phyloP scores from a whole-genome alignment of 306 rosid species.

The Geum urbanum region DNA sequence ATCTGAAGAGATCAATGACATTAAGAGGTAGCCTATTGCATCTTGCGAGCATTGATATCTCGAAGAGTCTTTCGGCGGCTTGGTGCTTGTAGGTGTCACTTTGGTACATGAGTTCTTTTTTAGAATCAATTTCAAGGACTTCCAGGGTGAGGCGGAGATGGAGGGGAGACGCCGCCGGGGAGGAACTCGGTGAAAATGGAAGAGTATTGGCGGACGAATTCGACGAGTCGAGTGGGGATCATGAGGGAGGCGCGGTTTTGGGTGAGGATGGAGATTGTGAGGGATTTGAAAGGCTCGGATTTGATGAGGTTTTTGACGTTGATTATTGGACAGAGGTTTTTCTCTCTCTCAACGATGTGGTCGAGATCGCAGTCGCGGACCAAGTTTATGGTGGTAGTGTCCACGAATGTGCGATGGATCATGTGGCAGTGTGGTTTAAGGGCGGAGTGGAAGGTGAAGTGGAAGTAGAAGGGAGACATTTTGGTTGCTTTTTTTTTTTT shows the following conservation, averaged over 20 bases:
- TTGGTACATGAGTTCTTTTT: conserved; percentile 42
- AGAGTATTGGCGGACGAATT: conserved; percentile 63
- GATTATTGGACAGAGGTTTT: conserved; percentile 48
- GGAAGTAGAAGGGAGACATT: conserved; percentile 26
- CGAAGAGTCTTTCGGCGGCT: conserved; percentile 57
- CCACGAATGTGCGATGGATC: conserved; percentile 41
- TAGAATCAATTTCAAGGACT: conserved; percentile 45
- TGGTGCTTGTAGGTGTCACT: conserved; percentile 45
- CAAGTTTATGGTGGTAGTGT: conserved; percentile 36
- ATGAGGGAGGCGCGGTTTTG: conserved; percentile 37
- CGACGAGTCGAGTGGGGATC: conserved; percentile 63
- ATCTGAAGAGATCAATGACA: conserved; percentile 39
- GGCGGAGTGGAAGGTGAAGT: conserved; percentile 30
- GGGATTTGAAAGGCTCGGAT: conserved; percentile 69
- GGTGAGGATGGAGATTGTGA: conserved; percentile 52
- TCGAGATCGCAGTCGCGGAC: conserved; percentile 89
- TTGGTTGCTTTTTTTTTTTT: background rate
- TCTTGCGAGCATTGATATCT: conserved; percentile 63
- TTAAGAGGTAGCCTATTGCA: conserved; percentile 43
- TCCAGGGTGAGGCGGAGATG: conserved; percentile 48
- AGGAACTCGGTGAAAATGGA: conserved; percentile 57
- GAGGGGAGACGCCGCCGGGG: conserved; percentile 48
- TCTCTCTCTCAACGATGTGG: conserved; percentile 82
- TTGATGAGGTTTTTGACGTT: conserved; percentile 55
- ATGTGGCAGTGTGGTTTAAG: conserved; percentile 10